Evolutionary conservation across 345 rosid species (phyloP).

Genomic region (Turritis glabra): DNA sequence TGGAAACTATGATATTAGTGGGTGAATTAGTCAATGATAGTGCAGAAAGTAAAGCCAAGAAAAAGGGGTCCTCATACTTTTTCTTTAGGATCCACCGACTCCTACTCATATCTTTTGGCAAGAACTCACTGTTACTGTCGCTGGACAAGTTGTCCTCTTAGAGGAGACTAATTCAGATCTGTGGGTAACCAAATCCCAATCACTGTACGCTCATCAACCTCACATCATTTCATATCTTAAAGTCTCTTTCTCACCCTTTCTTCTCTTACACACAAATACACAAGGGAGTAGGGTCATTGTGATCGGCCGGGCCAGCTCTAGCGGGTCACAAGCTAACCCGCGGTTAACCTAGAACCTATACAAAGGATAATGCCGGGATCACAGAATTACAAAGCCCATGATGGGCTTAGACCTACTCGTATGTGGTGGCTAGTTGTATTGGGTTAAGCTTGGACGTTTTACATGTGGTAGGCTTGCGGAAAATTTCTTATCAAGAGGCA

Average conservation of each 20-base stretch:
- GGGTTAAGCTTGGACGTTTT: no score
- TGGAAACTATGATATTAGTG: constrained; percentile 19
- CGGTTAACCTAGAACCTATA: background rate
- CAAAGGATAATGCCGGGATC: background rate
- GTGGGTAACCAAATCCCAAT: constrained; percentile 31
- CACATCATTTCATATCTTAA: constrained; percentile 16
- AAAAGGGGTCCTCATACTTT: constrained; percentile 18
- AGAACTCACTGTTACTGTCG: constrained; percentile 27
- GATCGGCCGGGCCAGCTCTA: background rate
- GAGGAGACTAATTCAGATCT: constrained; percentile 16
- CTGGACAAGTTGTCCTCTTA: constrained; percentile 23
- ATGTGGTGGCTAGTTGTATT: no score
- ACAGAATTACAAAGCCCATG: background rate
- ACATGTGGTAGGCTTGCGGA: no score
- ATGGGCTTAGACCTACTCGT: no score
- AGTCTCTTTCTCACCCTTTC: constrained; percentile 6
- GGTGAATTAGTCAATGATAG: constrained; percentile 32
- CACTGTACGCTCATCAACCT: constrained; percentile 42
- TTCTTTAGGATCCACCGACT: constrained; percentile 30
- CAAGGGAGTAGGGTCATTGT: background rate
- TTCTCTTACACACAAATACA: background rate
- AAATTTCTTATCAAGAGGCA: no score
- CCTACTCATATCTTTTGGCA: constrained; percentile 18
- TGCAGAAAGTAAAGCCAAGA: constrained; percentile 21
- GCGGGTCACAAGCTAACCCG: background rate